A percentile compares a stretch with the other conserved stretches of the same genome.
Conservation (phyloP, 2,329 filamentous ascomycete genomes). For the Alternaria novae-zelandiae region DNA sequence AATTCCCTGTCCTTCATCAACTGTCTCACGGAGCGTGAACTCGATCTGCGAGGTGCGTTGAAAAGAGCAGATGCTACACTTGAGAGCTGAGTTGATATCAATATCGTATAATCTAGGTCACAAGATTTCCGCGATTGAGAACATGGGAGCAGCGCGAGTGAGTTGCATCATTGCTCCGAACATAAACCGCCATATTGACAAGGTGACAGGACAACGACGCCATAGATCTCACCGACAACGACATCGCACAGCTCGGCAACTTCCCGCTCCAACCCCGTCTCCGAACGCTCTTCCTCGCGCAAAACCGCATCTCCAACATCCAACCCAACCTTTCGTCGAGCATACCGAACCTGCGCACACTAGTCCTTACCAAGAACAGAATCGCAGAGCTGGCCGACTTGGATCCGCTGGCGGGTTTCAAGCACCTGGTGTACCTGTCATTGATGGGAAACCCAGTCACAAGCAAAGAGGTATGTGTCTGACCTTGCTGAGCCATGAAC, state of each 20-base stretch:
- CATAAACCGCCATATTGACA: not conserved
- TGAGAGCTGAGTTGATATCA: constrained; percentile 86
- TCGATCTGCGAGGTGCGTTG: constrained; percentile 98
- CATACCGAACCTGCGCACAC: constrained; percentile 79
- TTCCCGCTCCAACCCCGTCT: constrained; percentile 91
- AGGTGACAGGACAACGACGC: constrained; percentile 80
- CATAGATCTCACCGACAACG: constrained; percentile 98
- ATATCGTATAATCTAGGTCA: constrained; percentile 76
- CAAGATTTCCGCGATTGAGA: constrained; percentile 97
- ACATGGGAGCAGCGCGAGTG: constrained; percentile 92
- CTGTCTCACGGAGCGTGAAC: constrained; percentile 96
- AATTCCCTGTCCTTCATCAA: constrained; percentile 97
- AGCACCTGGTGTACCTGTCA: constrained; percentile 77
- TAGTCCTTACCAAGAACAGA: constrained; percentile 85
- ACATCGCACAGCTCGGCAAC: constrained; percentile 87
- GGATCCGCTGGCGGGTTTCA: constrained; percentile 75
- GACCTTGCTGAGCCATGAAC: not conserved
- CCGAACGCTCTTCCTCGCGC: constrained; percentile 83
- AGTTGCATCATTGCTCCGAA: constrained; percentile 48
- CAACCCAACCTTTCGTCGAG: constrained; percentile 75
- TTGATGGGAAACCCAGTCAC: constrained; percentile 88
- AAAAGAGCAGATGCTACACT: constrained; percentile 98
- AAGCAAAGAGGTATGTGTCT: constrained; percentile 77
- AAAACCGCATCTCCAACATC: constrained; percentile 85
- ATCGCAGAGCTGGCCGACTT: constrained; percentile 84